Percentiles rank a stretch among this genome's conserved stretches.
Conservation (phyloP, 805 yeast species). For the Metschnikowia picachoensis region DNA sequence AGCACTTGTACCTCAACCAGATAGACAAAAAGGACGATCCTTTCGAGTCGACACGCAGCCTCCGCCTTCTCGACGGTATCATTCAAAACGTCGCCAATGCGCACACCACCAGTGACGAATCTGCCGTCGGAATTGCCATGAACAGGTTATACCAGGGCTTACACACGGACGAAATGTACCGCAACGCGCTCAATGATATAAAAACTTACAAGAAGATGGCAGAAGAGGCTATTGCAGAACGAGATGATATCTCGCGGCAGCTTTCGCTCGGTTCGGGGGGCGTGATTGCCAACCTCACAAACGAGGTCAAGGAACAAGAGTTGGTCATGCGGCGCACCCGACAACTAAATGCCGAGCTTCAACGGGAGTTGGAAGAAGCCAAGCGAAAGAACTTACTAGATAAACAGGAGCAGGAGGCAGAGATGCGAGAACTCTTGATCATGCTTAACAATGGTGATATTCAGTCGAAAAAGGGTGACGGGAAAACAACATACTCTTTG, state of each 20-base stretch:
- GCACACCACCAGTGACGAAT: slow-evolving; percentile 42
- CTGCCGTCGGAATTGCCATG: slow-evolving; percentile 68
- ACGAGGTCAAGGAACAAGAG: slow-evolving; percentile 62
- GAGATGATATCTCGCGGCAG: slow-evolving; percentile 61
- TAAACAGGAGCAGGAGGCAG: slow-evolving; percentile 72
- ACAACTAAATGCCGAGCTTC: slow-evolving; percentile 56
- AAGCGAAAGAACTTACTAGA: slow-evolving; percentile 58
- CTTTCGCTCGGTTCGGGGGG: slow-evolving; percentile 76
- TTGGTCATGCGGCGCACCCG: slow-evolving; percentile 55
- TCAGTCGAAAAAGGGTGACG: slow-evolving; percentile 29
- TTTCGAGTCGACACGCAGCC: slow-evolving; percentile 47
- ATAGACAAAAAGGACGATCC: slow-evolving; percentile 45
- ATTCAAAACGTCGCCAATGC: slow-evolving; percentile 58
- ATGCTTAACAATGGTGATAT: slow-evolving; percentile 48
- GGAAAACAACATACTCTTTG: slow-evolving; percentile 35
- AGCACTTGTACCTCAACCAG: slow-evolving; percentile 58
- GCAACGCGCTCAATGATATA: slow-evolving; percentile 48
- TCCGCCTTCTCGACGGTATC: slow-evolving; percentile 61
- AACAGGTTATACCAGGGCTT: slow-evolving; percentile 67
- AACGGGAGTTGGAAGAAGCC: slow-evolving; percentile 58
- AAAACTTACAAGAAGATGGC: slow-evolving; percentile 22
- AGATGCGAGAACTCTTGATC: slow-evolving; percentile 68
- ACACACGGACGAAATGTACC: slow-evolving; percentile 82
- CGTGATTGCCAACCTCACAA: slow-evolving; percentile 53
- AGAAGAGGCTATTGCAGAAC: slow-evolving; percentile 27